Evolutionary conservation across 2,329 filamentous ascomycete genomes (phyloP), one percentile per base, ranked within the genome.

Genomic region (Anthostomella pinea): DNA sequence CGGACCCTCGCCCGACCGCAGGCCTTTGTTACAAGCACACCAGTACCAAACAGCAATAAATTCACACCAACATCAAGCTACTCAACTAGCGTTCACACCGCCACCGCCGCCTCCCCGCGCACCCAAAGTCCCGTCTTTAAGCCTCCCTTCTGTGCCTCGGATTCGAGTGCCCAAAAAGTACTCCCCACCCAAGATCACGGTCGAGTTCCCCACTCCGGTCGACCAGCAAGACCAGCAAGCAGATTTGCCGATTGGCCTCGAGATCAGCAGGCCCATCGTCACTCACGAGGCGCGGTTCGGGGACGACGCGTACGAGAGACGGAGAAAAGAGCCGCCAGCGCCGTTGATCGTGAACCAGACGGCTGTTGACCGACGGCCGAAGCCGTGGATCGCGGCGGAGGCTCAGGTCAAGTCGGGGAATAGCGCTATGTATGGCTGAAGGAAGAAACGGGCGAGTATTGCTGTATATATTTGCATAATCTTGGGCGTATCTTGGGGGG

Each of bases 151-250:
- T 0, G 43, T 69, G 1, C 57, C 57, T 2, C 64, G 63, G 16
- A 51, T 70, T 0, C 52, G 59, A 0, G 50, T 67, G 8, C 64
- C 70, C 0, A 71, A 64, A 48, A 64, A 65, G 45, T 66, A 69
- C 47, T 41, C 51, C 1, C 66, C 69, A 1, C 67, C 66, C 0
- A 45, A 48, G 10, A 58, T 70, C 11, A 50, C 45, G 3, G 39
- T 65, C 2, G 28, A 58, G 9, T 49, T 31, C 8, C 54, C 61
- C 1, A 59, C 57, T 2, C 59, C 60, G 0, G 21, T 53, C 6
- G 8, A 10, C 15, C 18, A 33, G 3, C 8, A 5, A 43, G 8
- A 41, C 46, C 8, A 41, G 27, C 35, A 49, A 5, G 52, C 36
- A 11, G 53, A 54, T 23, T 20, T 35, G 0, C 24, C 44, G 3